phyloP scores from a whole-genome alignment of 768 basidiomycete genomes.

The Filobasidium floriforme region DNA sequence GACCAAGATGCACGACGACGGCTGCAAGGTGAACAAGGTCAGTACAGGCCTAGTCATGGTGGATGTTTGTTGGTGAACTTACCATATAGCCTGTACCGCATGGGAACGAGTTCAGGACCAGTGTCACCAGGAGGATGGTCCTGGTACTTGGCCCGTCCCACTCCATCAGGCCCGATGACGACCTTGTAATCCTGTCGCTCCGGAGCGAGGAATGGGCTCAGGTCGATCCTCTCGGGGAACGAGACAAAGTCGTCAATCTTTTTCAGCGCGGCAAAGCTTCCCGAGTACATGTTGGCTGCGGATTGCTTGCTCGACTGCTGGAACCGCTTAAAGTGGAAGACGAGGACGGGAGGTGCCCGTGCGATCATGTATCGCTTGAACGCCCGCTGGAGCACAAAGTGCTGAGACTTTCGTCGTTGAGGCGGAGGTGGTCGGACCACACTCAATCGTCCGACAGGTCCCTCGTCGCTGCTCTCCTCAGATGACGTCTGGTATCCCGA shows the following conservation, averaged over 20 bases:
- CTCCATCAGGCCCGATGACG: slow-evolving; percentile 29
- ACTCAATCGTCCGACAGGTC: slow-evolving; percentile 10
- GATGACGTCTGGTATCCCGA: slow-evolving; percentile 20
- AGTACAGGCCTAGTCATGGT: too few species aligned
- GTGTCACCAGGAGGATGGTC: slow-evolving; percentile 38
- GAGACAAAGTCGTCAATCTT: slow-evolving; percentile 77
- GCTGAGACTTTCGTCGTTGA: slow-evolving; percentile 46
- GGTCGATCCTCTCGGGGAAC: slow-evolving; percentile 78
- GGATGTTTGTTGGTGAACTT: background rate
- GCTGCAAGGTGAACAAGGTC: slow-evolving; percentile 24
- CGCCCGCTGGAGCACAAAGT: slow-evolving; percentile 69
- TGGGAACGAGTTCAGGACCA: slow-evolving; percentile 33
- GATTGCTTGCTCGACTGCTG: slow-evolving; percentile 63
- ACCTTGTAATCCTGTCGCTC: slow-evolving; percentile 45
- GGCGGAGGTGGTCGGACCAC: slow-evolving; percentile 28
- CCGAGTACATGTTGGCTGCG: slow-evolving; percentile 22
- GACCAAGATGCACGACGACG: slow-evolving; percentile 43
- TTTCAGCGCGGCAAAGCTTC: slow-evolving; percentile 42
- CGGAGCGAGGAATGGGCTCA: slow-evolving; percentile 80
- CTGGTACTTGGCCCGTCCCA: slow-evolving; percentile 35
- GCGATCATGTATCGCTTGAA: slow-evolving; percentile 93
- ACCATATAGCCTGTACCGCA: slow-evolving; percentile 42
- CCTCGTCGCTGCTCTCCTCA: slow-evolving; percentile 18
- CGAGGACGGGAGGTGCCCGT: slow-evolving; percentile 66
- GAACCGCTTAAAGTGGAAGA: slow-evolving; percentile 90